Base-by-base conservation (phyloP, 2,329 filamentous ascomycete species). In the Fusarium sp. region DNA sequence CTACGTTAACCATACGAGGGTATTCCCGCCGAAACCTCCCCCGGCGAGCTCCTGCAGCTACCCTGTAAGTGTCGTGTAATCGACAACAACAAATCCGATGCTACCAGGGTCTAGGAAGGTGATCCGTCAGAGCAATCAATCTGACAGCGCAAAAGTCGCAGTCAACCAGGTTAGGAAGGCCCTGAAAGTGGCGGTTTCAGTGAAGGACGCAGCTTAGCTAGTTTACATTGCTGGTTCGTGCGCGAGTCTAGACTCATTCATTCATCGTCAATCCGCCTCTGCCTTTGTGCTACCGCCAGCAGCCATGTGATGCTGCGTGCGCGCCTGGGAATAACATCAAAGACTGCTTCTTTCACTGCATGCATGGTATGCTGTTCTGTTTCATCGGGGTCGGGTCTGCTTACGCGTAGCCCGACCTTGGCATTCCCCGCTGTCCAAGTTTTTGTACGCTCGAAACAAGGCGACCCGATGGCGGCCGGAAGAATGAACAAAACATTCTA, bases 351-450 rank as follows among this genome's bases (percentile, higher is more conserved):
- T 25, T 25, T 25, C 7, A 25, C 25, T 59, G 43, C 39, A 41
- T 58, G n/a, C n/a, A n/a, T n/a, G n/a, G n/a, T n/a, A n/a, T 23
- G 53, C n/a, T 25, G 25, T n/a, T n/a, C n/a, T 33, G 57, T 60
- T 52, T 47, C 55, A 57, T 47, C 45, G 6, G 25, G 2, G 3
- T 27, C 42, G 18, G 55, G 55, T 39, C 39, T 35, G 33, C 15
- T 61, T 61, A 54, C 56, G 58, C 58, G 58, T 42, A 40, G 58
- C 58, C 56, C n/a, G 17, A 9, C 40, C 58, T 61, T 54, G 58
- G 58, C 46, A 39, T 61, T 61, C 58, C 39, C 58, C 58, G 58
- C 58, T 53, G 27, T 36, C 54, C 25, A 27, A 60, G 23, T 37
- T 49, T 11, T 45, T 35, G 17, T 21, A 53, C 21, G 25, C 13